These are phyloP conservation scores for Stephanodiscus minutulus DNA, from an alignment of 108 stramenopile species.

Conservation along the genomic window DNA sequence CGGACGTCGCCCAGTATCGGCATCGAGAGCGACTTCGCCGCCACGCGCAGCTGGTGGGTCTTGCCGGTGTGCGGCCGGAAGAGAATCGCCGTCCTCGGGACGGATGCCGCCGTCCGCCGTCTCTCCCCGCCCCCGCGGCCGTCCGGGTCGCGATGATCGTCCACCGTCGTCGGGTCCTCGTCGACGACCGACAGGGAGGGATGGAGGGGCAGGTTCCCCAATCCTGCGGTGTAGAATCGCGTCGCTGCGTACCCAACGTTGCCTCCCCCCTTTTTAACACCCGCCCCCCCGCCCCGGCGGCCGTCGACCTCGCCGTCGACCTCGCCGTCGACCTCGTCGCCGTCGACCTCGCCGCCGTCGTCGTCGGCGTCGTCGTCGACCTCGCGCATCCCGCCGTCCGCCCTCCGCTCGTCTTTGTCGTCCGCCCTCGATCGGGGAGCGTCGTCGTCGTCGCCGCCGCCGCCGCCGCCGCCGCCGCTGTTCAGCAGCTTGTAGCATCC, in stretches of 20 bases:
- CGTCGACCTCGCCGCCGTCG: neutral
- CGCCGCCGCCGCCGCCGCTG: conserved; percentile 11
- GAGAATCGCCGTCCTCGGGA: conserved; percentile 61
- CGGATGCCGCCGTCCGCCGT: neutral
- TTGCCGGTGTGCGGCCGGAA: conserved; percentile 81
- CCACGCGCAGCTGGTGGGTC: conserved; percentile 86
- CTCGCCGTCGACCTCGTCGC: conserved; percentile 1
- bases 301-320: neutral
- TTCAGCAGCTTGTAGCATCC: conserved; percentile 73
- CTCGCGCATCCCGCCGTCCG: neutral
- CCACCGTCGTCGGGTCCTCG: neutral
- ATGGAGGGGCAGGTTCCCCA: conserved; percentile 26
- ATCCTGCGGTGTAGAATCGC: conserved; percentile 72
- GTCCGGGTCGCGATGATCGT: conserved; percentile 14
- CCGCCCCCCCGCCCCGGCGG: neutral
- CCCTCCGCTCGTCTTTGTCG: neutral
- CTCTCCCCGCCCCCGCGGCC: too few relatives aligned
- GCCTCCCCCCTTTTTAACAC: conserved; percentile 1
- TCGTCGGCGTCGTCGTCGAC: conserved; percentile 4
- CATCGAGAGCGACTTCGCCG: conserved; percentile 76
- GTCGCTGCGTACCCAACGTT: conserved; percentile 60
- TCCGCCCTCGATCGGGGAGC: neutral
- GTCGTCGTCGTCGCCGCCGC: conserved; percentile 16
- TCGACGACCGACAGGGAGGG: neutral
- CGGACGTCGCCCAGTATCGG: conserved; percentile 75